A percentile compares a stretch with the other conserved stretches of the same genome.
Conservation (phyloP, 1,139 yeast species). For the Lodderomyces margitis region DNA sequence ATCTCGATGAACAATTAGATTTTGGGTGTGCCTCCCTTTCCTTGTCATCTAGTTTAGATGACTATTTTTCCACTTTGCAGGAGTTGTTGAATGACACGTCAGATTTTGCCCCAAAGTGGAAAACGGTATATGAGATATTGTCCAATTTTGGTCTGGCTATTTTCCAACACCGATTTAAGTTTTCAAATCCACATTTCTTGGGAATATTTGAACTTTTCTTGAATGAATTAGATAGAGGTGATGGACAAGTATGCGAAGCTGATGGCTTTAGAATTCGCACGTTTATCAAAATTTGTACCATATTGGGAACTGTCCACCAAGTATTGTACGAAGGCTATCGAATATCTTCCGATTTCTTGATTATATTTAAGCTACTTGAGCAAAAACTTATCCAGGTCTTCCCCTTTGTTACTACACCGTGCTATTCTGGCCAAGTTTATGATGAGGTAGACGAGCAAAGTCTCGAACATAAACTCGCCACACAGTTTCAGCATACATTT, state of each 20-base stretch:
- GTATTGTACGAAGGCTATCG: constrained; percentile 1
- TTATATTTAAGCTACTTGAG: neutral
- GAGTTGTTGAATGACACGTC: neutral
- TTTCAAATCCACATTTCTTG: neutral
- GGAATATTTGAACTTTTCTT: neutral
- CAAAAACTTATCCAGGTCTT: neutral
- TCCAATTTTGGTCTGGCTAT: neutral
- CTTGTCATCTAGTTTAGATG: neutral
- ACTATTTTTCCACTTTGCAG: neutral
- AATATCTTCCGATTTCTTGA: neutral
- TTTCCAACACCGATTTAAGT: neutral
- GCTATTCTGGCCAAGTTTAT: no score
- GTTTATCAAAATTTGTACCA: neutral
- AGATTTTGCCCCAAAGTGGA: neutral
- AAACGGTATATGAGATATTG: neutral
- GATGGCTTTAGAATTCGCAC: neutral
- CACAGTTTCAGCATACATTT: neutral
- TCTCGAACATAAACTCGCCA: neutral
- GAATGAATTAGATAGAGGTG: neutral
- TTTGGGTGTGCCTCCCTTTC: no score
- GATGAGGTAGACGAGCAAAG: neutral
- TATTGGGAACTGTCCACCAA: neutral
- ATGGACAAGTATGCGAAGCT: neutral
- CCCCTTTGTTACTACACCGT: no score
- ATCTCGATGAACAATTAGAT: neutral